Evolutionary conservation across 2,329 filamentous ascomycete species (phyloP), one percentile per base, ranked within the genome.

Genomic region (Colletotrichum gigasporum): DNA sequence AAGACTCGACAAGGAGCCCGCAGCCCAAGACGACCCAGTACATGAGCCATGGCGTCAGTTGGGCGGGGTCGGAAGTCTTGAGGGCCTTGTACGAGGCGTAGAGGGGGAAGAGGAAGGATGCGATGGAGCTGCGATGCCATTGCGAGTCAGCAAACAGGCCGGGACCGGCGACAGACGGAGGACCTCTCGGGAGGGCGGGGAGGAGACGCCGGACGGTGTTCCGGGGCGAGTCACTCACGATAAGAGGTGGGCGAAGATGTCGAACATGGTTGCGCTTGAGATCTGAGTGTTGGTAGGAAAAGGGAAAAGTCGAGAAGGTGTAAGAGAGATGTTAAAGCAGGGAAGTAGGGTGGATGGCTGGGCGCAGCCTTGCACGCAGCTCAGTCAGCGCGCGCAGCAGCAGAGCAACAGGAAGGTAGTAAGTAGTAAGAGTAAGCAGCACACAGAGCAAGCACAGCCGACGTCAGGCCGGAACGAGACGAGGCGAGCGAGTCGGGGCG

Each of bases 61-160:
- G 90, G 35, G 93, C 90, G 2, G 94, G 94, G 77, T 97, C 93
- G 54, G 91, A 91, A 14, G 93, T 94, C 80, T 96, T 95, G 74
- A 99, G 91, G 50, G 96, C 95, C 84, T 98, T 98, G 86, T 97
- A 98, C 68, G 95, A 97, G 70, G 95, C 94, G 81, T 97, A 98
- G 68, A 97, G 89, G 53, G 96, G 96, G 76, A 98, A 96, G 75
- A 97, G 89, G 75, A 97, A 94, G 60, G 94, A 96, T 63, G 92
- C 90, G 76, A 95, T 79, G 68, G 93, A 95, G 75, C 94, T 97
- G 75, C 53, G 37, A 7, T 6, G 28, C 10, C 22, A 24, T 32
- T 30, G 20, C 14, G 2, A 44, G 56, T 65, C n/a, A 65, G 62
- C 30, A 6, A 35, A 26, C 47, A 35, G 30, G 16, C 51, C 18